These are phyloP conservation scores for Pseudogymnoascus sp. DNA, from an alignment of 2,329 filamentous ascomycete genomes.

Conservation along the genomic window DNA sequence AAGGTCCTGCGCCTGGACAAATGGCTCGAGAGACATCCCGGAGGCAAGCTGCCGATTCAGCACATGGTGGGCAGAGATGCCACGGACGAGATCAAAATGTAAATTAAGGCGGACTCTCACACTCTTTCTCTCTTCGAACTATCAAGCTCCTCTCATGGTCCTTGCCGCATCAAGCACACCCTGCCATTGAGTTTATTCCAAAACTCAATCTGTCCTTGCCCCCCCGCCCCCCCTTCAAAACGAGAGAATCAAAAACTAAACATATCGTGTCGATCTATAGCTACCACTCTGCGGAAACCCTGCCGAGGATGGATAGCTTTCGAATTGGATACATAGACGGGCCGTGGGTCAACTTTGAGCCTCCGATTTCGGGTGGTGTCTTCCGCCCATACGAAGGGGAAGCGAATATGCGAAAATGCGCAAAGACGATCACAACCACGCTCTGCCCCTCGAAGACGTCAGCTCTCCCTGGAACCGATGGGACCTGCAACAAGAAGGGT, in stretches of 20 bases:
- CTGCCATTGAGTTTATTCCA: constrained; percentile 8
- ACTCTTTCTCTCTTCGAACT: constrained; percentile 10
- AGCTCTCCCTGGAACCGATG: background rate
- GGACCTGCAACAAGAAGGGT: background rate
- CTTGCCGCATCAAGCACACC: constrained; percentile 3
- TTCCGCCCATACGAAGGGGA: constrained; percentile 48
- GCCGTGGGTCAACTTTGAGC: constrained; percentile 77
- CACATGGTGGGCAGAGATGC: constrained; percentile 94
- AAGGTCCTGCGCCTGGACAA: constrained; percentile 80
- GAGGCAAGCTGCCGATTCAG: constrained; percentile 80
- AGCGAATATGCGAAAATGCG: constrained; percentile 22
- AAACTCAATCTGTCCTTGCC: background rate
- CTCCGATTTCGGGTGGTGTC: constrained; percentile 82
- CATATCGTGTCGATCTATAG: constrained; percentile 35
- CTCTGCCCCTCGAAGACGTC: background rate
- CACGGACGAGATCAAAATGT: constrained; percentile 90
- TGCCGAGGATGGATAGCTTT: constrained; percentile 68
- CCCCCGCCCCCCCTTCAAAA: background rate
- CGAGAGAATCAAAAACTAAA: constrained; percentile 5
- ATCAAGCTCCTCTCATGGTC: background rate
- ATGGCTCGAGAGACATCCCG: constrained; percentile 85
- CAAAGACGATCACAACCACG: background rate
- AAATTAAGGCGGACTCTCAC: constrained; percentile 32
- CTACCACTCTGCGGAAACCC: constrained; percentile 73
- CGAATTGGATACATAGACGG: constrained; percentile 76